Base-by-base conservation (phyloP, 2,329 filamentous ascomycete species). In the Alternaria atra region DNA sequence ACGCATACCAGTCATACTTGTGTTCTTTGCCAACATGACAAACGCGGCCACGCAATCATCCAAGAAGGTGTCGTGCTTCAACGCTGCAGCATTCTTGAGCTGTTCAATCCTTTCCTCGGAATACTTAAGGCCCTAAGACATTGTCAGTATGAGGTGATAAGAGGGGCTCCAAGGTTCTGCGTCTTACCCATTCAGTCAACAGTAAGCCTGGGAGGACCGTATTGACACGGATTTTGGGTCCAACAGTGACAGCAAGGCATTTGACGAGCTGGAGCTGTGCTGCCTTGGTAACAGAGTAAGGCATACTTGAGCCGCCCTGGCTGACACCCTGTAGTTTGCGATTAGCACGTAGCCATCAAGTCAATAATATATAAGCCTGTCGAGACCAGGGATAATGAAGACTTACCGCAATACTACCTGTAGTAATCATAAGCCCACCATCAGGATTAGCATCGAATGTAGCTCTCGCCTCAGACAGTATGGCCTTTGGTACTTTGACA, bases 241-340 rank as follows among this genome's bases (percentile, higher is more conserved):
- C 88, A 66, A 89, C 86, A 5, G 85, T 88, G 55, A 82, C 79
- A 2, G 88, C 89, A 15, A 91, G 80, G 66, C 87, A 88, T 68
- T 88, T 89, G 80, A 90, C 88, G 52, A 91, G 77, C 73, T 91
- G 89, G 60, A 91, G 69, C 60, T 86, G 86, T 6, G 92, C 92
- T 1, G 91, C 90, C 75, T 95, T 95, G 37, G 90, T 91, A 17
- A 94, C 89, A 0, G 88, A 84, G 72, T 95, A 95, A 4, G 92
- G 87, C 89, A 89, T 85, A 42, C 84, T 85, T 66, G 84, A 86
- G 5, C 87, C 87, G 53, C 73, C 75, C 52, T 85, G 76, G n/a
- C 80, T 73, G 61, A 84, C 67, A 46, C 83, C 83, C 83, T 85
- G 32, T 47, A 8, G 5, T 23, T 47, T 25, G 29, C 2, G 2